phyloP scores from a whole-genome alignment of 176 grass and related monocot species.

The Eleusine indica region DNA sequence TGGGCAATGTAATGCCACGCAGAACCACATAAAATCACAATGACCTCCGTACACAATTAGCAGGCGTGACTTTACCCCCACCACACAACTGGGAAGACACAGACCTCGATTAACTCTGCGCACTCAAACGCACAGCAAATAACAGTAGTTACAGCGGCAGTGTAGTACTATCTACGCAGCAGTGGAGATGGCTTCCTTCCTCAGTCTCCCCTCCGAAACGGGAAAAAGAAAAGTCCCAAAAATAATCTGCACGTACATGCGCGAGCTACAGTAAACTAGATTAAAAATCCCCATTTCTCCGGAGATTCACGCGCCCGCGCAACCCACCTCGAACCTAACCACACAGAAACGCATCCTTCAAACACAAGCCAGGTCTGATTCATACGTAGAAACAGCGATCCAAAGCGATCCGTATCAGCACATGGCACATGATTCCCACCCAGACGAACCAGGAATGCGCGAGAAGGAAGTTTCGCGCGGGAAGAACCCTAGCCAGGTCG shows the following conservation, averaged over 20 bases:
- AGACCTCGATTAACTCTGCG: conserved; percentile 1
- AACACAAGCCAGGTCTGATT: background rate
- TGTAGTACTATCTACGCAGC: background rate
- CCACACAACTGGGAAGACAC: conserved; percentile 5
- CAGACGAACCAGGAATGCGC: no score
- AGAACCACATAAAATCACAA: conserved; percentile 63
- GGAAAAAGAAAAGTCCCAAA: background rate
- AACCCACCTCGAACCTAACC: background rate
- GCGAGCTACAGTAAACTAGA: background rate
- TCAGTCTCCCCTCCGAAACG: background rate
- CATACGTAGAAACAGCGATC: background rate
- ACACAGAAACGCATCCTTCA: background rate
- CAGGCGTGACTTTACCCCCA: conserved; percentile 34
- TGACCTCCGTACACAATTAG: conserved; percentile 32
- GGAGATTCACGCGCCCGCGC: background rate
- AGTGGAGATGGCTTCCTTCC: background rate
- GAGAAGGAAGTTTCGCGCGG: background rate
- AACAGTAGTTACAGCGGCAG: background rate
- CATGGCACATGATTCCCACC: background rate
- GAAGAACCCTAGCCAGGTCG: conserved; percentile 33
- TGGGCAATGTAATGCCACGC: conserved; percentile 9
- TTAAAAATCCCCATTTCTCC: background rate
- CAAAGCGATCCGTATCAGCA: background rate
- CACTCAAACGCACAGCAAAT: background rate
- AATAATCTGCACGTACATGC: background rate